Evolutionary conservation across 345 rosid species (phyloP), one percentile per base, ranked within the genome.

Genomic region (Brassica juncea): DNA sequence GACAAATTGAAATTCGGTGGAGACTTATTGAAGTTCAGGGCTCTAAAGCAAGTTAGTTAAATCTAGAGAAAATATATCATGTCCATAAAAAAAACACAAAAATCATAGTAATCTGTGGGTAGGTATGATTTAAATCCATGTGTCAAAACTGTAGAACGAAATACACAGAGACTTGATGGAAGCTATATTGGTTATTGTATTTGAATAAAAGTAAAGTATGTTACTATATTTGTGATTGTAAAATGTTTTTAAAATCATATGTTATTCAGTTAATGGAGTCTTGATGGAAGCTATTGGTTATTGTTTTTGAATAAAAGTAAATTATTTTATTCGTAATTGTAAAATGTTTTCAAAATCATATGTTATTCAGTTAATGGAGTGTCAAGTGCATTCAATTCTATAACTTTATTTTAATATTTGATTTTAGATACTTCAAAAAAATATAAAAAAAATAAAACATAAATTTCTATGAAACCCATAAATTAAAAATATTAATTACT

Each of bases 1-100:
- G 8, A 71, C 35, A 11, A 34, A 64, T 35, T 77, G 37, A 8
- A 35, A 64, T 3, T 16, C 16, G 60, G 71, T 37, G 77, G 76
- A 70, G 21, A 16, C 66, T 49, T n/a, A 10, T 1, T 11, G 14
- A 25, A 39, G 28, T 39, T 61, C 27, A 16, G 37, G 57, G 57
- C 31, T 28, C 31, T 39, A 37, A 72, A 34, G 27, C 27, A 74
- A 54, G 66, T 35, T 14, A 8, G 42, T 25, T 25, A 66, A 34
- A 23, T 32, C 12, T 49, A 23, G 5, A 52, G 52, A 8, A 39
- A 58, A 14, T n/a, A 15, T 32, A 65, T 5, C 74, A 28, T 16
- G 63, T 2, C 64, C 5, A 9, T 16, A 32, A 31, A 63, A 63
- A 10, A 63, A 63, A n/a, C 67, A 7, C 37, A 63, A 5, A 63